phyloP scores from a whole-genome alignment of 1,139 yeast species.

The Candida tunisiensis region DNA sequence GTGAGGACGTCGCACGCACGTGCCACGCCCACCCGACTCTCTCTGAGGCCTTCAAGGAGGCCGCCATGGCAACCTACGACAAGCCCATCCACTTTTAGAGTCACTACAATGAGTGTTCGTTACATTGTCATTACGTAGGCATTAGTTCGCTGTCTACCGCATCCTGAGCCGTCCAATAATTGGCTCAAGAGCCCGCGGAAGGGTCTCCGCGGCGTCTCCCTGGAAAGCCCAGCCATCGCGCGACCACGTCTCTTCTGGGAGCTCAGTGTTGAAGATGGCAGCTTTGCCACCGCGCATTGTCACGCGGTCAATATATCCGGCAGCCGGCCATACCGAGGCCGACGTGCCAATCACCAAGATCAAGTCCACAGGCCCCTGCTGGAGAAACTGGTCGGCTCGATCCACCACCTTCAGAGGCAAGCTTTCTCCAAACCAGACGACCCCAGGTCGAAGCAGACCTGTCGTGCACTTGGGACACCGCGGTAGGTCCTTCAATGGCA shows the following conservation, averaged over 20 bases:
- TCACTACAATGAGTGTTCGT: too few relatives aligned
- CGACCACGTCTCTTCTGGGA: conserved; percentile 23
- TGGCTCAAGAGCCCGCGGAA: conserved; percentile 50
- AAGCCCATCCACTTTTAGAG: conserved; percentile 81
- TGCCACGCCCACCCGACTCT: conserved; percentile 99
- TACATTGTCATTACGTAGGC: too few relatives aligned
- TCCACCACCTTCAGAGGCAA: conserved; percentile 47
- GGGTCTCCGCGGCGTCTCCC: conserved; percentile 64
- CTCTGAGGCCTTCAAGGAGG: conserved; percentile 97
- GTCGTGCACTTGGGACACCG: conserved; percentile 53
- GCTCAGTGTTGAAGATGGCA: conserved; percentile 66
- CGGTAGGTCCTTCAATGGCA: conserved; percentile 48
- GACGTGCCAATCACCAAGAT: conserved; percentile 76
- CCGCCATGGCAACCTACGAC: conserved; percentile 81
- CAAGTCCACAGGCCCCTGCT: conserved; percentile 41
- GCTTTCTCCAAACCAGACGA: conserved; percentile 87
- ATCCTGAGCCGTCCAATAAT: conserved; percentile 11
- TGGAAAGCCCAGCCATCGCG: conserved; percentile 48
- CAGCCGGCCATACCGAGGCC: conserved; percentile 81
- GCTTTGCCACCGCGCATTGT: conserved; percentile 60
- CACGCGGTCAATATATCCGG: conserved; percentile 72
- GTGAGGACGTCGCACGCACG: conserved; percentile 94
- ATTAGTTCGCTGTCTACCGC: too few relatives aligned
- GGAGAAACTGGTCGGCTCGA: conserved; percentile 56
- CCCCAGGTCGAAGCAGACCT: conserved; percentile 65